Conservation (phyloP, 2,329 filamentous ascomycete genomes). For the Shiraia sp. region DNA sequence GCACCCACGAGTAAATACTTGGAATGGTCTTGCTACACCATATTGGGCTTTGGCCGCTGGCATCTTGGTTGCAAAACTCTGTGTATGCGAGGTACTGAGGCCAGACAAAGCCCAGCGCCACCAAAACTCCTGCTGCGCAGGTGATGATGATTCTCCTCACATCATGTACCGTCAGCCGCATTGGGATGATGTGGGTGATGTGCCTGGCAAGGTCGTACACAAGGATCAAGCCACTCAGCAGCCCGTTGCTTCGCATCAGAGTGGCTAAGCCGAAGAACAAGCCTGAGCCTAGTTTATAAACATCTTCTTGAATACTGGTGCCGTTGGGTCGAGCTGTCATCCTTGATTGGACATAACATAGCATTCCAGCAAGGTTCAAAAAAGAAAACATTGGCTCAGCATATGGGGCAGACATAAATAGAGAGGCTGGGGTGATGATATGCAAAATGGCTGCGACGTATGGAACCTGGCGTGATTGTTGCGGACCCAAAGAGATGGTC, state of each 20-base stretch:
- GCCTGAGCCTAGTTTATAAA: slow-evolving; percentile 65
- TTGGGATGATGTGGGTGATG: slow-evolving; percentile 45
- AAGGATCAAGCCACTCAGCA: slow-evolving; percentile 79
- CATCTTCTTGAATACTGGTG: slow-evolving; percentile 36
- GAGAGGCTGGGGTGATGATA: slow-evolving; percentile 80
- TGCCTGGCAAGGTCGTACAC: slow-evolving; percentile 51
- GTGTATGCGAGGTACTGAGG: slow-evolving; percentile 78
- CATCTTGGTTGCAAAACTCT: slow-evolving; percentile 56
- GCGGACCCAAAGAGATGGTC: slow-evolving; percentile 50
- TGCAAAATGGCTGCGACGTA: slow-evolving; percentile 75
- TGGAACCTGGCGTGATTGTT: slow-evolving; percentile 53
- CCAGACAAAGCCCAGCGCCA: slow-evolving; percentile 68
- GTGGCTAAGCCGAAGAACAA: slow-evolving; percentile 72
- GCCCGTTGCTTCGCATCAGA: slow-evolving; percentile 79
- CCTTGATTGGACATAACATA: slow-evolving; percentile 63
- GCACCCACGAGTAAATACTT: slow-evolving; percentile 90
- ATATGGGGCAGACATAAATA: slow-evolving; percentile 89
- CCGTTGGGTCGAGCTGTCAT: slow-evolving; percentile 19
- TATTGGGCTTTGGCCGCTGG: slow-evolving; percentile 47
- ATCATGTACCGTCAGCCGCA: slow-evolving; percentile 41
- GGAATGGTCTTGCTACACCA: slow-evolving; percentile 80
- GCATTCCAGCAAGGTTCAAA: slow-evolving; percentile 73
- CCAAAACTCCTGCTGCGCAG: slow-evolving; percentile 66
- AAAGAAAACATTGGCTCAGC: slow-evolving; percentile 79
- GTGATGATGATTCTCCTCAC: slow-evolving; percentile 62